Base-by-base conservation (phyloP, 1,139 yeast genomes). In the Yamadazyma aaseri region DNA sequence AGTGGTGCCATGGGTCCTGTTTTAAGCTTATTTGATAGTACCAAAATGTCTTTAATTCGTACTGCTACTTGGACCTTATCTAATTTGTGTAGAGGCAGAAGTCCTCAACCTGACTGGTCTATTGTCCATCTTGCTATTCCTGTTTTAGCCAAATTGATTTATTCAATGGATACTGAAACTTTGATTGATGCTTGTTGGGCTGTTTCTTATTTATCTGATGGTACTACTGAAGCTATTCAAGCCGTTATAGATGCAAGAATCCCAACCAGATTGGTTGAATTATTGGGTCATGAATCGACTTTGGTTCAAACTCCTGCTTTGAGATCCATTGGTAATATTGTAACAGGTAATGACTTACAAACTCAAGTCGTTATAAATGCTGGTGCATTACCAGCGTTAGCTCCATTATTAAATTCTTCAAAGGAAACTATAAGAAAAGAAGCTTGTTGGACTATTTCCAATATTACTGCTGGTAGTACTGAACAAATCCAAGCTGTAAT, bases 111-210 rank as follows among this genome's bases (percentile, higher is more conserved):
- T 15, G 89, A 89, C 60, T 92, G 98, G 98, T 67, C 71, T 41
- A 64, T 82, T 43, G 96, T 92, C 36, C 83, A 86, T 44, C 76
- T 77, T 49, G 96, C 97, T 28, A 73, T 92, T 49, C 97, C 97
- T 44, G 86, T 96, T 12, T 74, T 92, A 56, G 89, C 97, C 33
- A 87, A 89, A 65, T 73, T 92, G 50, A 84, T 92, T 47, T 92
- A 84, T 60, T 86, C 95, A 10, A 77, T 84, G 47, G 98, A 92
- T 58, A 82, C 85, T 31, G 98, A 92, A 65, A 90, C 96, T 22
- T 71, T 92, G 55, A 89, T 89, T 44, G 98, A 92, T 63, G 96
- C 98, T 29, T 89, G 97, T 67, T 94, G 98, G 98, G 97, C 98
- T 16, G 90, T 94, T 36, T 86, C 96, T 2, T 94, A 92, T 60